A percentile compares a stretch with the other conserved stretches of the same genome.
Evolutionary conservation across 2,329 filamentous ascomycete species (phyloP).

Genomic region (Shiraia bambusicola): DNA sequence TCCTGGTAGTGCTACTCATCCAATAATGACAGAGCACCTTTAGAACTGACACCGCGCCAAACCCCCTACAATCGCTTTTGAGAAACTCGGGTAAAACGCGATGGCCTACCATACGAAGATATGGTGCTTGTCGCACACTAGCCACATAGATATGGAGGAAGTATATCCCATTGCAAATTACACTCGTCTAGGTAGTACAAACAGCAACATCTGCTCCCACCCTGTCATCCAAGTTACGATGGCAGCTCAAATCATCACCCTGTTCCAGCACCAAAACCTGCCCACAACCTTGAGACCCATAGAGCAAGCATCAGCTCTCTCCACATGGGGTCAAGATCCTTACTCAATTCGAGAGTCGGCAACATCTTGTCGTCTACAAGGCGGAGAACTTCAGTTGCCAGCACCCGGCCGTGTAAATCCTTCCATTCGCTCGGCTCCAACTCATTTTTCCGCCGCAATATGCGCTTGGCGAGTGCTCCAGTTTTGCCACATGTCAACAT

Average conservation of each 20-base stretch:
- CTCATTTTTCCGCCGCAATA: slow-evolving; percentile 15
- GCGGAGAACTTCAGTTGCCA: slow-evolving; percentile 25
- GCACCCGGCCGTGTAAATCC: slow-evolving; percentile 18
- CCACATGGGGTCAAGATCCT: slow-evolving; percentile 24
- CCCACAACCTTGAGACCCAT: slow-evolving; percentile 29
- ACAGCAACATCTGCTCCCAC: no score
- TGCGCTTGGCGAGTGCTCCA: slow-evolving; percentile 10
- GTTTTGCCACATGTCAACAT: slow-evolving; percentile 26
- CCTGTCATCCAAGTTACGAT: background rate
- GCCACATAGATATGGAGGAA: no score
- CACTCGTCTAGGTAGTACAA: no score
- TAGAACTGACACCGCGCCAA: background rate
- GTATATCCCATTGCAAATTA: no score
- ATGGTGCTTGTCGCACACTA: no score
- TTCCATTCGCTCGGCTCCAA: slow-evolving; percentile 23
- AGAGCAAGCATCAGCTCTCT: slow-evolving; percentile 25
- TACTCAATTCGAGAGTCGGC: slow-evolving; percentile 23
- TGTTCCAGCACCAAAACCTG: slow-evolving; percentile 23
- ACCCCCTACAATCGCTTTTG: no score
- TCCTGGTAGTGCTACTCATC: background rate
- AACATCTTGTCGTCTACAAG: slow-evolving; percentile 20
- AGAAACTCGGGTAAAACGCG: no score
- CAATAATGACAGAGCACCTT: background rate
- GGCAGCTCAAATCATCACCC: background rate
- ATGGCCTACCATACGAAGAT: no score